Conservation (phyloP, 169 alveolate genomes). For the Cryptosporidium felis region DNA sequence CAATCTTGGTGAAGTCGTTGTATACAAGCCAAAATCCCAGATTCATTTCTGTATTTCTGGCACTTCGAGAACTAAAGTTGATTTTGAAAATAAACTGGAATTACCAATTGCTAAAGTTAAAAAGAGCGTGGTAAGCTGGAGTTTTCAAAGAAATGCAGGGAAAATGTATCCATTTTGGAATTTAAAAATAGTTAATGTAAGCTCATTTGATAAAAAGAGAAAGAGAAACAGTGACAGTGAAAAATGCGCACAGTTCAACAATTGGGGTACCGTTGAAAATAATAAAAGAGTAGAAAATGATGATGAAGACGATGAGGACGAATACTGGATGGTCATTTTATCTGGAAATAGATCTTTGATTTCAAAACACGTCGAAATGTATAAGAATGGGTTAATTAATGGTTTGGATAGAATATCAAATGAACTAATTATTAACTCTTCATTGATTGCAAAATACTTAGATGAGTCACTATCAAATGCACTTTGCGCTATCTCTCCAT, state of each 20-base stretch:
- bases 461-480: constrained; percentile 11
- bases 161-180: constrained; percentile 64
- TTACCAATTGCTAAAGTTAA: neutral
- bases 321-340: constrained; percentile 30
- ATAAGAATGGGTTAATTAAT: constrained; percentile 29
- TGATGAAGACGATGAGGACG: constrained; percentile 17
- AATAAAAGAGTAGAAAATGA: neutral
- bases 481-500: neutral
- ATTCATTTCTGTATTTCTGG: constrained; percentile 38
- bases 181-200: constrained; percentile 37
- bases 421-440: constrained; percentile 16
- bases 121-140: constrained; percentile 45
- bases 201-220: neutral
- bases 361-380: constrained; percentile 46
- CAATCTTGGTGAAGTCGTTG: constrained; percentile 50
- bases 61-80: neutral
- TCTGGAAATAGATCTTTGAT: constrained; percentile 16
- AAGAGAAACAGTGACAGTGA: neutral
- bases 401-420: constrained; percentile 51
- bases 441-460: constrained; percentile 47
- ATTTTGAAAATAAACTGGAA: neutral
- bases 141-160: constrained; percentile 25
- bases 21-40: constrained; percentile 42
- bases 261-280: neutral
- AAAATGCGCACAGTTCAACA: neutral